These are phyloP conservation scores for Aspergillus aculeatus DNA, from an alignment of 2,329 filamentous ascomycete species.

Conservation along the genomic window DNA sequence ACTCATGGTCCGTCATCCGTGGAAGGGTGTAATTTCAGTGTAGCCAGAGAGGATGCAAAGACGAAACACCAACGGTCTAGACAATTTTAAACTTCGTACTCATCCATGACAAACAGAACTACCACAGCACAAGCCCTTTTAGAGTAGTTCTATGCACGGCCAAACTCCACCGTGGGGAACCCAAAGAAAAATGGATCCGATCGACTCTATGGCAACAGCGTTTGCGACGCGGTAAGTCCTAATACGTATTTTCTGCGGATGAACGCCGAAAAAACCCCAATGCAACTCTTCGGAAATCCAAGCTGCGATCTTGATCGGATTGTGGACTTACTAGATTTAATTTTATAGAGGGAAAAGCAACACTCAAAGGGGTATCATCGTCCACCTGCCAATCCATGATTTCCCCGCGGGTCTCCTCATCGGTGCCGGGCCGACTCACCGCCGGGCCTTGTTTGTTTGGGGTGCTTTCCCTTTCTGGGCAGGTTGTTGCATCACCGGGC, in stretches of 20 bases:
- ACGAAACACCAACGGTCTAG: slow-evolving; percentile 4
- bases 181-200: slow-evolving; percentile 13
- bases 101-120: no score
- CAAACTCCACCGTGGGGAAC: slow-evolving; percentile 18
- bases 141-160: neutral
- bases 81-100: neutral
- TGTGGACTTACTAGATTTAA: no score
- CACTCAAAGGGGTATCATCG: no score
- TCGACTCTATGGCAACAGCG: slow-evolving; percentile 20
- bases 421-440: slow-evolving; percentile 22
- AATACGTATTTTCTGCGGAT: no score
- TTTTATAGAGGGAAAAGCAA: no score
- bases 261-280: no score
- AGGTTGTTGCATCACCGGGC: neutral
- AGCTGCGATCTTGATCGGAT: no score
- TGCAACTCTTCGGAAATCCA: no score
- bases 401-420: no score
- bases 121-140: neutral
- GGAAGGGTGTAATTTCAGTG: neutral
- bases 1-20: neutral
- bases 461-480: slow-evolving; percentile 8
- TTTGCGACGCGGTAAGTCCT: slow-evolving; percentile 8
- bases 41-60: slow-evolving; percentile 11
- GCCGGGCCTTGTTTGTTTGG: slow-evolving; percentile 21
- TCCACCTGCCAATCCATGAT: no score